These are phyloP conservation scores for Fraxinus xanthoxyloides DNA, from an alignment of 305 asterid genomes.

Conservation along the genomic window DNA sequence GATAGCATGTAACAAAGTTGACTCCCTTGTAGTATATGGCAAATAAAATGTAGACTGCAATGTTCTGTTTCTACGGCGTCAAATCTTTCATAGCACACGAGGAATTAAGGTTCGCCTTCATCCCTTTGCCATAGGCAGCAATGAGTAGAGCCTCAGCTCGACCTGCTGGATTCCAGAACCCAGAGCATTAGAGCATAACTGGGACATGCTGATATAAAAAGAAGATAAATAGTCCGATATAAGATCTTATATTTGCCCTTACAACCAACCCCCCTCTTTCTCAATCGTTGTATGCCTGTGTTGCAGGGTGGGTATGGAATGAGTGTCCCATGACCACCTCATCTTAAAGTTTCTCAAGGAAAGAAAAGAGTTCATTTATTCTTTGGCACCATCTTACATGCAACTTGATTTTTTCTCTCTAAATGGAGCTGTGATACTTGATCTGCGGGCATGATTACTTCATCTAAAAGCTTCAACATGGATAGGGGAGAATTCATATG, in stretches of 20 bases:
- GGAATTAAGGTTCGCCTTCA: slow-evolving; percentile 32
- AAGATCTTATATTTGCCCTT: not conserved
- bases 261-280: not conserved
- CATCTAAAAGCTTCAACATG: not conserved
- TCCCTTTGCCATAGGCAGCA: slow-evolving; percentile 85
- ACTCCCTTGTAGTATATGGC: not conserved
- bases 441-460: not conserved
- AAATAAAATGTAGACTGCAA: slow-evolving; percentile 11
- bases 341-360: not conserved
- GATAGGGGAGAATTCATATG: not conserved
- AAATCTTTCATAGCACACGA: slow-evolving; percentile 28
- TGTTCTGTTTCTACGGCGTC: slow-evolving; percentile 20
- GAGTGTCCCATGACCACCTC: not conserved
- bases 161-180: slow-evolving; percentile 44
- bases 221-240: not conserved
- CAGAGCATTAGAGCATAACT: not conserved
- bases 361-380: not conserved
- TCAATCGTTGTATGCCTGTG: not conserved
- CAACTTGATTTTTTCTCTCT: not conserved
- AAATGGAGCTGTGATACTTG: not conserved
- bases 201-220: not conserved
- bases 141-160: slow-evolving; percentile 93
- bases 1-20: not conserved
- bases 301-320: not conserved
- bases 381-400: not conserved